Percentiles rank a stretch among this genome's conserved stretches.
Evolutionary conservation across 805 yeast genomes (phyloP).

Genomic region (Yamadazyma sp.): DNA sequence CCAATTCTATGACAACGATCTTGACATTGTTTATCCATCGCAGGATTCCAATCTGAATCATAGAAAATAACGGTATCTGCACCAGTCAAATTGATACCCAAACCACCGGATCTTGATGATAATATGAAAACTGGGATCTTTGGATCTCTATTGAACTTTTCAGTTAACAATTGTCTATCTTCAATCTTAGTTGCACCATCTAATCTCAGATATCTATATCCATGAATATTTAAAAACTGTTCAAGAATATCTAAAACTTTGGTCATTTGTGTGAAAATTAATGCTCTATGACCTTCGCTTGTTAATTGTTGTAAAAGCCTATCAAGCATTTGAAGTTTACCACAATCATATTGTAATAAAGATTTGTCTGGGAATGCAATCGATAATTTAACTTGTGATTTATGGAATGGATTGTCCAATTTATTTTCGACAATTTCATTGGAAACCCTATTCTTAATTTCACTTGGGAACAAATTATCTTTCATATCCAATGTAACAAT

Average conservation of each 20-base stretch:
- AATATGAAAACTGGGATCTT: constrained; percentile 86
- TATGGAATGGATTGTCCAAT: constrained; percentile 64
- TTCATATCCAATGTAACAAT: constrained; percentile 75
- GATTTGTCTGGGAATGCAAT: constrained; percentile 97
- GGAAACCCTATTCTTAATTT: constrained; percentile 30
- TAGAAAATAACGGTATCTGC: constrained; percentile 98
- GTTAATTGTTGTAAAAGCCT: constrained; percentile 69
- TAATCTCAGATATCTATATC: constrained; percentile 88
- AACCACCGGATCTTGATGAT: constrained; percentile 96
- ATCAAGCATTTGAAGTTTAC: constrained; percentile 87
- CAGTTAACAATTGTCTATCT: constrained; percentile 92
- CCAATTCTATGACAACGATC: constrained; percentile 99
- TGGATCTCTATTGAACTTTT: constrained; percentile 83
- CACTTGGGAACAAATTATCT: constrained; percentile 44
- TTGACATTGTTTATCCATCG: constrained; percentile 99
- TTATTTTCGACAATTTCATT: constrained; percentile 29
- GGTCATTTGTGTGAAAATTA: constrained; percentile 98
- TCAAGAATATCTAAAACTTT: constrained; percentile 91
- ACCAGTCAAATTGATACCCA: constrained; percentile 96
- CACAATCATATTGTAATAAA: constrained; percentile 91
- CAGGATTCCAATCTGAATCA: constrained; percentile 99
- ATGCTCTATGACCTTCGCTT: constrained; percentile 86
- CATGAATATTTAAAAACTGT: constrained; percentile 89
- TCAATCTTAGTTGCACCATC: constrained; percentile 98
- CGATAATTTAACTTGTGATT: constrained; percentile 78